A percentile compares a stretch with the other conserved stretches of the same genome.
These are phyloP conservation scores for Herpetospermum pedunculosum DNA, from an alignment of 306 rosid genomes.

Conservation along the genomic window DNA sequence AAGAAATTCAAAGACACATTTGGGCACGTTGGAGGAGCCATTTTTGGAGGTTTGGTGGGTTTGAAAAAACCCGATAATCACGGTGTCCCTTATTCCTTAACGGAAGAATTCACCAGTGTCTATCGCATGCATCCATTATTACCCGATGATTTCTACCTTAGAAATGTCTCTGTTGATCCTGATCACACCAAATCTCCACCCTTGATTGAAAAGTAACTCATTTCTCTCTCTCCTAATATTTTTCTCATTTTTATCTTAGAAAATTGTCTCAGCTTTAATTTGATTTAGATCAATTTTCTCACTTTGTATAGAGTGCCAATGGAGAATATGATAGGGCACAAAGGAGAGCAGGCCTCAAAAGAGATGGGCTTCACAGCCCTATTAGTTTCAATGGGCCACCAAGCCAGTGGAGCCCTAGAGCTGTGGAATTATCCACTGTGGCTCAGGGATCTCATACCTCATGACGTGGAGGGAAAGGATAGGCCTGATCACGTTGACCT, in stretches of 20 bases:
- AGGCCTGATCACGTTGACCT: not conserved
- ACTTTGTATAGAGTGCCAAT: not conserved
- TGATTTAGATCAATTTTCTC: no score
- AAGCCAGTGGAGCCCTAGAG: constrained; percentile 1
- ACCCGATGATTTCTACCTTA: constrained; percentile 40
- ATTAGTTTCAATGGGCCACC: constrained; percentile 1
- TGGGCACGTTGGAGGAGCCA: constrained; percentile 46
- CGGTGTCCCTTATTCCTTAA: constrained; percentile 65
- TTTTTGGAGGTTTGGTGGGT: constrained; percentile 60
- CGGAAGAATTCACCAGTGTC: constrained; percentile 64
- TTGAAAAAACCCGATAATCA: constrained; percentile 42
- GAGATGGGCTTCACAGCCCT: not conserved
- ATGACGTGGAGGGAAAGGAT: constrained; percentile 4
- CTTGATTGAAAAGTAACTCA: constrained; percentile 25
- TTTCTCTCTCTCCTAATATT: not conserved
- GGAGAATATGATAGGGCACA: not conserved
- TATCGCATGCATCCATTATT: constrained; percentile 64
- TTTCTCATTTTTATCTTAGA: not conserved
- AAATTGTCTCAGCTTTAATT: no score
- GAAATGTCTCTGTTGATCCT: constrained; percentile 21
- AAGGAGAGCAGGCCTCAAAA: not conserved
- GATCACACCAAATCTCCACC: constrained; percentile 33
- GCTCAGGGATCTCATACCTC: not conserved
- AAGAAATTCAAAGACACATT: constrained; percentile 53
- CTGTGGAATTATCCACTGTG: not conserved